phyloP scores from a whole-genome alignment of 2,329 filamentous ascomycete genomes.

The Apiospora sp. region DNA sequence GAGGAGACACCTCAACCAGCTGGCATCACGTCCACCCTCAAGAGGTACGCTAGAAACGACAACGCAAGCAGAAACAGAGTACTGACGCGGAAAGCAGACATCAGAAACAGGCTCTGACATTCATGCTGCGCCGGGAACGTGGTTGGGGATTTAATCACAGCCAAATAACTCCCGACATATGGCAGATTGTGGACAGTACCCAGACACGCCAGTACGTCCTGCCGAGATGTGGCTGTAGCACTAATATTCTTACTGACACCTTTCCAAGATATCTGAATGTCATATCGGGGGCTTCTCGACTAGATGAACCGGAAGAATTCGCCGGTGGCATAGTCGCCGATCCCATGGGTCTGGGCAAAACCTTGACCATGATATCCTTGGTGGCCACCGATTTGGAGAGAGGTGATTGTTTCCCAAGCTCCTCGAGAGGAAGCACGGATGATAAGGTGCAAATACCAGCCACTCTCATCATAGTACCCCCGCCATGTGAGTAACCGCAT shows the following conservation, averaged over 20 bases:
- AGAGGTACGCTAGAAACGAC: not conserved
- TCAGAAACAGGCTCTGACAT: slow-evolving; percentile 40
- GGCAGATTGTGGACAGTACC: slow-evolving; percentile 28
- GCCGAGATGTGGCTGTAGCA: too few relatives aligned
- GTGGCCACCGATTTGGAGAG: slow-evolving; percentile 33
- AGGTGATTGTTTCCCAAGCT: not conserved
- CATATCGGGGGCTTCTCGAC: slow-evolving; percentile 19
- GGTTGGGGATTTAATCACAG: slow-evolving; percentile 31
- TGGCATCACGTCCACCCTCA: slow-evolving; percentile 27
- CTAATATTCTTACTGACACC: not conserved
- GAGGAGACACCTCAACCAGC: slow-evolving; percentile 29
- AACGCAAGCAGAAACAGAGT: accelerated
- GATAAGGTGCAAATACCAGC: not conserved
- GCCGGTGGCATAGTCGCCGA: slow-evolving; percentile 40
- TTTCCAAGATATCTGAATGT: not conserved
- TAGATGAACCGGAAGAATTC: slow-evolving; percentile 31
- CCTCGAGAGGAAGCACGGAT: too few relatives aligned
- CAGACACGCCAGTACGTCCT: slow-evolving; percentile 23
- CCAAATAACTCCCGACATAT: slow-evolving; percentile 31
- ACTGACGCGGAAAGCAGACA: slow-evolving; percentile 34
- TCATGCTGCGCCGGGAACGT: slow-evolving; percentile 38
- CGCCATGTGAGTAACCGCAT: not conserved
- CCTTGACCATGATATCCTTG: slow-evolving; percentile 37
- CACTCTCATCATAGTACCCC: not conserved
- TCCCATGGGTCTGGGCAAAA: slow-evolving; percentile 42